A percentile compares a stretch with the other conserved stretches of the same genome.
Evolutionary conservation across 495 filamentous ascomycete genomes (phyloP).

Genomic region (Niebla homalea): DNA sequence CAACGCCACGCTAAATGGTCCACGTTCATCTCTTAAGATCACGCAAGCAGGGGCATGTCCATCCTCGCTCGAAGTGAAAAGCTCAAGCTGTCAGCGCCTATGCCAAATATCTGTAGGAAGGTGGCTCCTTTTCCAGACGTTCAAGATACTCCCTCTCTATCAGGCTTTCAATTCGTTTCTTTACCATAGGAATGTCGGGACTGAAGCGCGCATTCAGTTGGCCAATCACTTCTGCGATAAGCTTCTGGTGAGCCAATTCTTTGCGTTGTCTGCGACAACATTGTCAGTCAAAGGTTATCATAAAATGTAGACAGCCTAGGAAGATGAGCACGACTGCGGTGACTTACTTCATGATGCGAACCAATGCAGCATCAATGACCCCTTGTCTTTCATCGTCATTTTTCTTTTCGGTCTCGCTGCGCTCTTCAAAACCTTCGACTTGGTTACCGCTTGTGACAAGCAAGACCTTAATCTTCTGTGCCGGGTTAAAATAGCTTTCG

Average conservation of each 20-base stretch:
- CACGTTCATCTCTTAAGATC: no score
- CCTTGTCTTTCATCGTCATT: slow-evolving; percentile 67
- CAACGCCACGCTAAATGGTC: no score
- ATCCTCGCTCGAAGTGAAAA: no score
- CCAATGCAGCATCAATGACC: slow-evolving; percentile 77
- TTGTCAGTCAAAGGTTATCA: background rate
- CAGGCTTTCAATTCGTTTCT: slow-evolving; percentile 83
- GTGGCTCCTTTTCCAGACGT: slow-evolving; percentile 54
- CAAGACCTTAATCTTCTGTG: slow-evolving; percentile 76
- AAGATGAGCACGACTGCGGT: no score
- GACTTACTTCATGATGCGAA: slow-evolving; percentile 90
- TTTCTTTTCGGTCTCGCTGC: slow-evolving; percentile 76
- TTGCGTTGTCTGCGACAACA: slow-evolving; percentile 65
- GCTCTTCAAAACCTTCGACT: slow-evolving; percentile 72
- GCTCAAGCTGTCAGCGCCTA: slow-evolving; percentile 15
- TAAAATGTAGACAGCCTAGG: background rate
- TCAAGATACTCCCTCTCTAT: slow-evolving; percentile 93
- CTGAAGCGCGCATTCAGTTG: slow-evolving; percentile 71
- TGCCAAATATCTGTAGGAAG: slow-evolving; percentile 68
- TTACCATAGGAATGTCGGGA: slow-evolving; percentile 83
- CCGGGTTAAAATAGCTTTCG: slow-evolving; percentile 63
- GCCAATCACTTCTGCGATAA: slow-evolving; percentile 72
- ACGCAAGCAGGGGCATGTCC: no score
- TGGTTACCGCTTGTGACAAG: slow-evolving; percentile 59
- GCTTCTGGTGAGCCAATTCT: slow-evolving; percentile 60